phyloP scores from a whole-genome alignment of 768 basidiomycete species.

The Lentinula raphanica region DNA sequence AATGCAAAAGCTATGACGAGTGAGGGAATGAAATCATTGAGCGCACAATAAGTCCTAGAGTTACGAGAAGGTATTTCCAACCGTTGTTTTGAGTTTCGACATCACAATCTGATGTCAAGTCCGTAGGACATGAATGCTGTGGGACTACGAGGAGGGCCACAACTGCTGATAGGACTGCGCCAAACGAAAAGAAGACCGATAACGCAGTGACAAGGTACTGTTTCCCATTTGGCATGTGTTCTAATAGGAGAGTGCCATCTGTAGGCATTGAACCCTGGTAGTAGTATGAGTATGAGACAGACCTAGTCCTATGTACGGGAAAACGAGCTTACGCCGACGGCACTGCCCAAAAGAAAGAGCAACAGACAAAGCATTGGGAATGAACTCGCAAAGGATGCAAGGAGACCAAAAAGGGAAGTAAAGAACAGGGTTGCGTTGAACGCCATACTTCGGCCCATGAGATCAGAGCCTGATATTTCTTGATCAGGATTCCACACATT shows the following conservation, averaged over 20 bases:
- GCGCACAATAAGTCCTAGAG: conserved; percentile 79
- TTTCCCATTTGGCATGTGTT: conserved; percentile 90
- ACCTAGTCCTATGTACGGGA: neutral
- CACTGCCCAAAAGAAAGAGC: conserved; percentile 85
- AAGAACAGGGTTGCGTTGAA: conserved; percentile 93
- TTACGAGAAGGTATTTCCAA: conserved; percentile 81
- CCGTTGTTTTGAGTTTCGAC: conserved; percentile 69
- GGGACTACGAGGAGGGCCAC: conserved; percentile 81
- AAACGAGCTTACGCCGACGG: conserved; percentile 67
- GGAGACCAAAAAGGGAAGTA: conserved; percentile 82
- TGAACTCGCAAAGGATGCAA: conserved; percentile 67
- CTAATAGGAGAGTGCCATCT: conserved; percentile 86
- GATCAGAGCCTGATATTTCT: conserved; percentile 59
- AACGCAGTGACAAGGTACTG: conserved; percentile 55
- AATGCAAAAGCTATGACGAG: conserved; percentile 3
- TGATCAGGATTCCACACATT: neutral
- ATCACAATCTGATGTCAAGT: conserved; percentile 48
- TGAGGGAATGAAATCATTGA: too few relatives aligned
- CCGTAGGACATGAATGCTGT: conserved; percentile 55
- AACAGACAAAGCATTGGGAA: conserved; percentile 67
- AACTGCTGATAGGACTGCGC: conserved; percentile 76
- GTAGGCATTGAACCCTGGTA: conserved; percentile 93
- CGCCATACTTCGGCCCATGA: conserved; percentile 81
- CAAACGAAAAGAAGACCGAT: conserved; percentile 41
- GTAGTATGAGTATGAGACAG: neutral